Conservation (phyloP, 2,329 filamentous ascomycete genomes). For the Periconia sp. region DNA sequence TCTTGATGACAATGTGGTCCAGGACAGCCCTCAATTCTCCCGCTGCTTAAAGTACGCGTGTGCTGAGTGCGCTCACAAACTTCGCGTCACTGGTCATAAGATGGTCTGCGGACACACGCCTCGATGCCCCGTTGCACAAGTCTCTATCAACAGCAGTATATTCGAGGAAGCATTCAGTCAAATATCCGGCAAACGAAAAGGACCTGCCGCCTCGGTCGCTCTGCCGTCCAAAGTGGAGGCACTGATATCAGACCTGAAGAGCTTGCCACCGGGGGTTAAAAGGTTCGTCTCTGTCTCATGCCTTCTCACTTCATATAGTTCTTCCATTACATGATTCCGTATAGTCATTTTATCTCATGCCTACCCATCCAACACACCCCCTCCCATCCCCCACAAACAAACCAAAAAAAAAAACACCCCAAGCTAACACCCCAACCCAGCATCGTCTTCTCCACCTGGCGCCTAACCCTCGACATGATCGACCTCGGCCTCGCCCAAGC, state of each 20-base stretch:
- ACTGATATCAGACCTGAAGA: slow-evolving; percentile 41
- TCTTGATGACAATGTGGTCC: slow-evolving; percentile 1
- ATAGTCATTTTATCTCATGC: too few relatives aligned
- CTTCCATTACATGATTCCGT: background rate
- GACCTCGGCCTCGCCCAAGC: slow-evolving; percentile 47
- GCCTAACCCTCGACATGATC: slow-evolving; percentile 55
- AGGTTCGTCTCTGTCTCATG: slow-evolving; percentile 32
- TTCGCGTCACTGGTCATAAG: slow-evolving; percentile 5
- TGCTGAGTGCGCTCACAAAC: slow-evolving; percentile 13
- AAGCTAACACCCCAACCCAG: too few relatives aligned
- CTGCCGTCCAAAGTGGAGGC: slow-evolving; percentile 40
- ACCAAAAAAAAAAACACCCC: too few relatives aligned
- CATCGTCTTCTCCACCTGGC: slow-evolving; percentile 61
- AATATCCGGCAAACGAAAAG: background rate
- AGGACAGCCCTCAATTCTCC: slow-evolving; percentile 15
- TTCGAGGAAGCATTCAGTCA: slow-evolving; percentile 12
- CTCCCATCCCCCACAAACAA: too few relatives aligned
- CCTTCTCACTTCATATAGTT: background rate
- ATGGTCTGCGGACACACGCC: slow-evolving; percentile 20
- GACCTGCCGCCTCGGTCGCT: background rate
- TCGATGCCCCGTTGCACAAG: slow-evolving; percentile 14
- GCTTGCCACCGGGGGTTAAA: slow-evolving; percentile 35
- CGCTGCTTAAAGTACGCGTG: slow-evolving; percentile 21
- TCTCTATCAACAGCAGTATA: slow-evolving; percentile 11
- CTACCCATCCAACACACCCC: too few relatives aligned